These are phyloP conservation scores for Pythium dissotocum DNA, from an alignment of 352 stramenopile species.

Conservation along the genomic window DNA sequence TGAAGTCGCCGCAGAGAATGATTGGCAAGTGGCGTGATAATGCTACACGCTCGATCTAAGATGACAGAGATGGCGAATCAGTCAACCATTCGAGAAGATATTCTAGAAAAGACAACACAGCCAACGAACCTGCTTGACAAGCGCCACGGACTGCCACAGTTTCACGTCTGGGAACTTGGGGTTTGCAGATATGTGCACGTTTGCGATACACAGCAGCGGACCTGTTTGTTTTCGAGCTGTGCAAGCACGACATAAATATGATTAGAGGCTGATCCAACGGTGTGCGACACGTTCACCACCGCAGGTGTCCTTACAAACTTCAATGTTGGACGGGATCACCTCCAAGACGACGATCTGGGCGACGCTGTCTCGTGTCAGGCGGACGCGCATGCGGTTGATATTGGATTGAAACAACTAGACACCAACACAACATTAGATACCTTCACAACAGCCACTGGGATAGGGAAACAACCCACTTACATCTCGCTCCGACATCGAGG, in stretches of 20 bases:
- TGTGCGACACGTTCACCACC: neutral
- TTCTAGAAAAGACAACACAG: neutral
- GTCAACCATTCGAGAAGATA: too few relatives aligned
- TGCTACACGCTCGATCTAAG: conserved; percentile 75
- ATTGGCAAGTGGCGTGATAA: conserved; percentile 87
- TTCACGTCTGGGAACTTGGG: conserved; percentile 99
- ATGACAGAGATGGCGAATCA: neutral
- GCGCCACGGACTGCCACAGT: conserved; percentile 95
- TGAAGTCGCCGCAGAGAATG: conserved; percentile 99
- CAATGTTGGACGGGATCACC: conserved; percentile 84
- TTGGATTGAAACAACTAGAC: conserved; percentile 30
- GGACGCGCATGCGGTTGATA: conserved; percentile 63
- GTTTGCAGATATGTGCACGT: conserved; percentile 99
- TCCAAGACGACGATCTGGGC: conserved; percentile 97
- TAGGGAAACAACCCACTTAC: conserved; percentile 22
- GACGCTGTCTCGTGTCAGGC: conserved; percentile 97
- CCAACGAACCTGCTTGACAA: conserved; percentile 78
- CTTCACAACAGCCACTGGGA: too few relatives aligned
- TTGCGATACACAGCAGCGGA: conserved; percentile 93
- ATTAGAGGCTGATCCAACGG: conserved; percentile 10
- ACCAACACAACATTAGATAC: neutral
- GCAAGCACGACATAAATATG: neutral
- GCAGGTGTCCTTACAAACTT: conserved; percentile 44
- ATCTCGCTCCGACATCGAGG: conserved; percentile 62
- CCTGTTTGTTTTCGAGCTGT: conserved; percentile 34